Percentiles rank a stretch among this genome's conserved stretches.
phyloP scores from a whole-genome alignment of 139 green algal genomes.

The Axilococcus clingmanii region DNA sequence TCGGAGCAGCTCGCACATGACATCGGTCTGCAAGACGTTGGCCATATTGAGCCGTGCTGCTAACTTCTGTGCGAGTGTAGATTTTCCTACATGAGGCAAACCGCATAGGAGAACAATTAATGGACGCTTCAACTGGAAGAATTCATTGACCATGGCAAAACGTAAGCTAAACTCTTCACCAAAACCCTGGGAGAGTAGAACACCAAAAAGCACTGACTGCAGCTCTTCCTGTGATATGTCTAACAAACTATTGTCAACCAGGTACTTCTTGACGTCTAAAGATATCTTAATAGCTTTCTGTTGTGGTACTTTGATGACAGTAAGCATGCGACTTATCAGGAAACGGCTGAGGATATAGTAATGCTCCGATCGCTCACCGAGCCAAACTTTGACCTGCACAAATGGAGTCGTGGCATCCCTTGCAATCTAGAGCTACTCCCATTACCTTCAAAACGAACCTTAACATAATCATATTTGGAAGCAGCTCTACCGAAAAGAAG shows the following conservation, averaged over 20 bases:
- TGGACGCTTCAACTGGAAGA: conserved; percentile 56
- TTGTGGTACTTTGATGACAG: conserved; percentile 71
- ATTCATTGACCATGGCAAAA: conserved; percentile 74
- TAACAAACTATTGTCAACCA: conserved; percentile 74
- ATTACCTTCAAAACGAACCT: too few species aligned
- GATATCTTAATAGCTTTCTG: conserved; percentile 86
- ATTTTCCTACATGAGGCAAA: conserved; percentile 80
- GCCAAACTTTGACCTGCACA: conserved; percentile 67
- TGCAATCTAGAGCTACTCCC: too few species aligned
- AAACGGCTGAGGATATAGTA: conserved; percentile 92
- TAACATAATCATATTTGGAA: conserved; percentile 74
- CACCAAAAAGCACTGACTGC: conserved; percentile 66
- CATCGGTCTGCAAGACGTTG: conserved; percentile 86
- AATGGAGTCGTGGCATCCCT: too few species aligned
- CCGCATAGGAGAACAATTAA: conserved; percentile 81
- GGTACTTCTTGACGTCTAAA: conserved; percentile 85
- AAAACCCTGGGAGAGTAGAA: conserved; percentile 66
- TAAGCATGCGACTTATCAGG: conserved; percentile 82
- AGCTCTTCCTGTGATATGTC: conserved; percentile 63
- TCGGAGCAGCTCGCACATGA: conserved; percentile 60
- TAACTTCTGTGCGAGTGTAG: conserved; percentile 79
- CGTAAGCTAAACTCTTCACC: conserved; percentile 59
- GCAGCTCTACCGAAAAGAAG: too few species aligned
- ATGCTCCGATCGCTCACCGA: conserved; percentile 58
- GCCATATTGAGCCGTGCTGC: conserved; percentile 85